Percentiles rank a stretch among this genome's conserved stretches.
Evolutionary conservation across 176 grass and related monocot species (phyloP).

Genomic region (Microstegium vimineum): DNA sequence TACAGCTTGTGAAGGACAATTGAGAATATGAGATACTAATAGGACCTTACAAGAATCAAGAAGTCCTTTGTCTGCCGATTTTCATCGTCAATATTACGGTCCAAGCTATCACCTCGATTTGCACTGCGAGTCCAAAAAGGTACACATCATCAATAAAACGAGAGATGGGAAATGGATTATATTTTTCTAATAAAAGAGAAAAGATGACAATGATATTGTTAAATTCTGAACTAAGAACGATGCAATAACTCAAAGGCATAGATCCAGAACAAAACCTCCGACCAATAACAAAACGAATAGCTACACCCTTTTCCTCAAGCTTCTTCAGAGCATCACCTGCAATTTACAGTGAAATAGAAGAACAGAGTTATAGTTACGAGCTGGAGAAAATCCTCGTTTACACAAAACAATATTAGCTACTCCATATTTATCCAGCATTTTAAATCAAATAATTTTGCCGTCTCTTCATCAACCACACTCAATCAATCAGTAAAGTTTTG

Average conservation of each 20-base stretch:
- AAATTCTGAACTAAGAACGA: constrained; percentile 9
- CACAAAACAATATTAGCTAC: background rate
- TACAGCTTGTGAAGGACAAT: background rate
- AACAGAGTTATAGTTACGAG: constrained; percentile 12
- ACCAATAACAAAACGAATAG: constrained; percentile 96
- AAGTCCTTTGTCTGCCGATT: constrained; percentile 75
- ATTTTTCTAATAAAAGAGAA: background rate
- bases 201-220: background rate
- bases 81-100: constrained; percentile 91
- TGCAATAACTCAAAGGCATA: constrained; percentile 17
- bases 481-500: background rate
- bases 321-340: constrained; percentile 86
- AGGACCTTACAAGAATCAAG: constrained; percentile 87
- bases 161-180: background rate
- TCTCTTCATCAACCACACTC: background rate
- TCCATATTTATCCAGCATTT: background rate
- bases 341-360: constrained; percentile 33
- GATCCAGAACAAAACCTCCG: constrained; percentile 63
- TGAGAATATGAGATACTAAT: constrained; percentile 20
- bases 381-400: background rate
- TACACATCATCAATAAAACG: constrained; percentile 14
- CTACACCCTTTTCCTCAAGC: constrained; percentile 86
- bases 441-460: background rate
- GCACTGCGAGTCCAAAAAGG: constrained; percentile 54
- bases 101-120: constrained; percentile 97